These are phyloP conservation scores for Tetrapisispora arboricola DNA, from an alignment of 805 yeast species.

Conservation along the genomic window DNA sequence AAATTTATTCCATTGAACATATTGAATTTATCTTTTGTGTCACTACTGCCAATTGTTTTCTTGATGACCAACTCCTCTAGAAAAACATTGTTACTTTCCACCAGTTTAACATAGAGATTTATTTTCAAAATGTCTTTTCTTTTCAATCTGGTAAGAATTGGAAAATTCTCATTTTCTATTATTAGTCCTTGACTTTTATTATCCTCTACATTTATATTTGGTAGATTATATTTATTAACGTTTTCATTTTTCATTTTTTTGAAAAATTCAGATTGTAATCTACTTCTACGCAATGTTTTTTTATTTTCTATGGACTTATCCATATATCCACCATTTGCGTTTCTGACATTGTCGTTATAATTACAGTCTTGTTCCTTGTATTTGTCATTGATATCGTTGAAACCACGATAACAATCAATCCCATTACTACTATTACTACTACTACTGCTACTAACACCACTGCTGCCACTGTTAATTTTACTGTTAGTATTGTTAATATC, in stretches of 20 bases:
- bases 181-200: slow-evolving; percentile 7
- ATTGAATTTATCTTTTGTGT: background rate
- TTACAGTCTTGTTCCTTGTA: no score
- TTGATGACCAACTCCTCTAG: slow-evolving; percentile 15
- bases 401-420: no score
- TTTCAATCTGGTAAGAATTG: slow-evolving; percentile 21
- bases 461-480: no score
- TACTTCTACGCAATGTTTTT: background rate
- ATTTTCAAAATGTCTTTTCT: slow-evolving; percentile 18
- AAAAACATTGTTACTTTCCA: slow-evolving; percentile 18
- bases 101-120: slow-evolving; percentile 23
- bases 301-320: background rate
- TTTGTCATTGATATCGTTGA: no score
- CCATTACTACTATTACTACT: no score
- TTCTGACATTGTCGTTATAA: no score
- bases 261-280: background rate
- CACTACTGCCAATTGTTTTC: slow-evolving; percentile 2
- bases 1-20: slow-evolving; percentile 6
- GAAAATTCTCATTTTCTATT: slow-evolving; percentile 21
- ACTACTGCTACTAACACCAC: no score
- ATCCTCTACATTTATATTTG: background rate
- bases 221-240: background rate
- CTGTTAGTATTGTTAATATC: background rate
- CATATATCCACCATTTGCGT: background rate
- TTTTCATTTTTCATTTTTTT: slow-evolving; percentile 1